Evolutionary conservation across 2,329 filamentous ascomycete genomes (phyloP), one percentile per base, ranked within the genome.

Genomic region (Aspergillus fischeri): DNA sequence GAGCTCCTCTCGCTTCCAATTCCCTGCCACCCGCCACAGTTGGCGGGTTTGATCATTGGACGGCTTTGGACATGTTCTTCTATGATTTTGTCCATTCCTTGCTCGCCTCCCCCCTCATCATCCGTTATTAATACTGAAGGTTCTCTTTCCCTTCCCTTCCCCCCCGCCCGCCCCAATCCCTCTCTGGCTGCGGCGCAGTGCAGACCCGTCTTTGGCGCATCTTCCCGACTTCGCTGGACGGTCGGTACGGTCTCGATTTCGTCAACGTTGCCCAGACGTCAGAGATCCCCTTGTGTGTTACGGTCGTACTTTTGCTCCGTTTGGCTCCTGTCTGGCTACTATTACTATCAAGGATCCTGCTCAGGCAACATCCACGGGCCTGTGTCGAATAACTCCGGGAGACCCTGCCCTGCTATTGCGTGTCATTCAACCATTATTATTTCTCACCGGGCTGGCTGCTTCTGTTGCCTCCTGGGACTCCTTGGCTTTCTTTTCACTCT

Each of bases 221-320:
- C 29, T 35, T 49, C 21, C 17, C 38, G 47, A 27, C n/a, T 6
- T 45, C 42, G 42, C 48, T n/a, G 42, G 29, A 48, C 52, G 17
- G 17, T 32, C 45, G 45, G 45, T 47, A 25, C 38, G 32, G 49
- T 56, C 49, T 52, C 29, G 54, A 50, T 45, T 21, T 17, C 9
- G 10, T 51, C 29, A 52, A 55, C 56, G 56, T 55, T 52, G 52
- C 49, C 44, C 52, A 54, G 42, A 55, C 56, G 48, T 52, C 56
- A 58, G 49, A 21, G 21, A 48, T 44, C 28, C 28, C 54, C 11
- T 24, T 41, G 35, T 51, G 29, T 47, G 27, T 20, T 49, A 14
- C 24, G 21, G 8, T 24, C 21, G 45, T 38, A 48, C 45, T 42
- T 54, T 35, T 35, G 24, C 49, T 48, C 56, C 56, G 52, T 58